Evolutionary conservation across 1,139 yeast species (phyloP), one percentile per base, ranked within the genome.

Genomic region (Blastobotrys capitulatus): DNA sequence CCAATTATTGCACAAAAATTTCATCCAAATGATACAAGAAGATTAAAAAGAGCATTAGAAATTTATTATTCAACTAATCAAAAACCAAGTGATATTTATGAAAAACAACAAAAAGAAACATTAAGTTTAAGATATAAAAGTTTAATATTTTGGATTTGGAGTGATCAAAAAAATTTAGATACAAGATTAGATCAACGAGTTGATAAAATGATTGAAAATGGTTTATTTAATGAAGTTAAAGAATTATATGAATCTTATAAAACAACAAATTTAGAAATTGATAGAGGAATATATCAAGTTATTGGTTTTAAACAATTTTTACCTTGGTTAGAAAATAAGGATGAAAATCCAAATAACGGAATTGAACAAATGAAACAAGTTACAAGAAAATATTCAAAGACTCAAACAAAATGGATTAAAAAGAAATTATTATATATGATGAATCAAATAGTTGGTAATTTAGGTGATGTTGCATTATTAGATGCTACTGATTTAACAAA

Each of bases 291-390:
- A 0, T 90, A 89, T 88, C 98, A 92, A 67, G 96, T 88, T 1
- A 89, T 92, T 60, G 99, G 99, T 1, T 92, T 88, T 65, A 87
- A 88, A 61, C 97, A 92, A 64, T 90, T 92, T 62, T 65, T 89
- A 37, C 95, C 96, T 0, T 90, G 89, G 84, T 66, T 92, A 5
- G 59, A 68, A 31, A 60, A 62, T 0, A 51, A 54, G 0, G 62
- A 65, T 10, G 57, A 56, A 1, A 47, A 51, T 22, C 44, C 55
- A 7, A 81, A 50, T 60, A 60, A 1, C 67, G 82, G 94, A 8
- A 70, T 85, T 1, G 85, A 80, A 15, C 71, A 79, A 29, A 92
- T 92, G 97, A 89, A 92, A 64, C 71, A 79, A 1, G 74, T 86
- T 40, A 92, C 99, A 0, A 70, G 96, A 49, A 87, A 83, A 60